These are phyloP conservation scores for Pilatotrama ljubarskyi DNA, from an alignment of 768 basidiomycete genomes.

Conservation along the genomic window DNA sequence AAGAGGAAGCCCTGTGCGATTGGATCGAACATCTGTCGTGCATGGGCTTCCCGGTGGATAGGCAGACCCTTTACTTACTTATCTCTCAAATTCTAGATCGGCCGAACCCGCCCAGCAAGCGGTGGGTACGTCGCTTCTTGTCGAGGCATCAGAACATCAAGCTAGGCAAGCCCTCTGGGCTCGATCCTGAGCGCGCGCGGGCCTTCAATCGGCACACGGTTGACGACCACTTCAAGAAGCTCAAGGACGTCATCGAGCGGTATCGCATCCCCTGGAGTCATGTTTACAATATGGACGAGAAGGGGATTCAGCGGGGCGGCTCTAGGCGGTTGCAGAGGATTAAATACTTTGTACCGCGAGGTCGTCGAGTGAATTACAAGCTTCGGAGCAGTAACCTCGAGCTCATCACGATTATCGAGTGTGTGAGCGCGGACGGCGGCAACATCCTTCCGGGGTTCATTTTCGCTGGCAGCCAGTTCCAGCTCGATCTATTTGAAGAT, in stretches of 20 bases:
- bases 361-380: constrained; percentile 23
- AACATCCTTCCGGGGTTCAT: constrained; percentile 39
- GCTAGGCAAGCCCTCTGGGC: constrained; percentile 29
- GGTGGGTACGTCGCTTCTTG: constrained; percentile 29
- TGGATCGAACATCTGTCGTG: constrained; percentile 20
- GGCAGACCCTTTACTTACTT: constrained; percentile 16
- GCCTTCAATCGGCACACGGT: constrained; percentile 34
- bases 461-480: constrained; percentile 34
- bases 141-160: constrained; percentile 21
- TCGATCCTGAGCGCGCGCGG: constrained; percentile 37
- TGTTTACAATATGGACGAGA: constrained; percentile 32
- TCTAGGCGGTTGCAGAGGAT: background rate
- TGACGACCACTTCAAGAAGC: constrained; percentile 10
- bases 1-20: constrained; percentile 25
- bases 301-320: constrained; percentile 26
- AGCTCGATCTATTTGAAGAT: constrained; percentile 29
- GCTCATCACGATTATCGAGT: constrained; percentile 48
- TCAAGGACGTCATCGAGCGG: constrained; percentile 4
- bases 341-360: constrained; percentile 23
- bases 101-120: background rate
- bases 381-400: constrained; percentile 38
- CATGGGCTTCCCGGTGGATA: constrained; percentile 19
- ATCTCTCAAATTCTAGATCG: constrained; percentile 3
- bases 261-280: constrained; percentile 18
- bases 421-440: constrained; percentile 42